Evolutionary conservation across 2,329 filamentous ascomycete genomes (phyloP), one percentile per base, ranked within the genome.

Genomic region (Cryoendolithus antarcticus): DNA sequence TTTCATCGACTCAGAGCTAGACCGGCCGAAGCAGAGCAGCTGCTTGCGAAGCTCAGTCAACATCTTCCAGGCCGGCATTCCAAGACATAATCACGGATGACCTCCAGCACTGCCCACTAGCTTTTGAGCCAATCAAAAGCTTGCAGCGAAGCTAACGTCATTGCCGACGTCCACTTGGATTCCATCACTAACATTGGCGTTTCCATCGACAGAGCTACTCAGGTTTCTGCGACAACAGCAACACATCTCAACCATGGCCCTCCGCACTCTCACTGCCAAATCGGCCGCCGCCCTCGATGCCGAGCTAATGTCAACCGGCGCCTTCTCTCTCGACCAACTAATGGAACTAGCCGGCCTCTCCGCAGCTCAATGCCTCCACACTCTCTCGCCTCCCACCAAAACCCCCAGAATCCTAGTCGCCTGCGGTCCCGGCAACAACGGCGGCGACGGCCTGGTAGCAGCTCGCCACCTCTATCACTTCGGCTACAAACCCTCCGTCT

Each of bases 341-440:
- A 96, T 98, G 91, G 91, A 96, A 59, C 67, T 98, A 6, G 91
- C 91, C 32, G 91, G 91, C 0, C 71, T 98, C 1, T 88, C 86
- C 1, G 86, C 96, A 19, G 89, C 89, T 9, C 86, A 96, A 69
- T 86, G 82, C 37, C 85, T 96, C 5, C 93, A 84, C 62, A 77
- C 76, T 41, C 72, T 95, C 3, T 88, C 95, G 47, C 88, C 89
- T 1, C 73, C 76, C 0, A 73, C 59, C 42, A 74, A 74, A 47
- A 85, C 88, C 6, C 75, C 71, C 35, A 74, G 80, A 24, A 66
- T 98, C 31, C 72, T 98, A 4, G 72, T 98, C 2, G 85, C 86
- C n/a, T 95, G 89, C 53, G 91, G 91, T 1, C 91, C 91, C 1
- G 76, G 76, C 13, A 80, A 80, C 53, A 80, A 80, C 42, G 66